A percentile compares a stretch with the other conserved stretches of the same genome.
Evolutionary conservation across 2,329 filamentous ascomycete genomes (phyloP).

Genomic region (Seiridium cupressi): DNA sequence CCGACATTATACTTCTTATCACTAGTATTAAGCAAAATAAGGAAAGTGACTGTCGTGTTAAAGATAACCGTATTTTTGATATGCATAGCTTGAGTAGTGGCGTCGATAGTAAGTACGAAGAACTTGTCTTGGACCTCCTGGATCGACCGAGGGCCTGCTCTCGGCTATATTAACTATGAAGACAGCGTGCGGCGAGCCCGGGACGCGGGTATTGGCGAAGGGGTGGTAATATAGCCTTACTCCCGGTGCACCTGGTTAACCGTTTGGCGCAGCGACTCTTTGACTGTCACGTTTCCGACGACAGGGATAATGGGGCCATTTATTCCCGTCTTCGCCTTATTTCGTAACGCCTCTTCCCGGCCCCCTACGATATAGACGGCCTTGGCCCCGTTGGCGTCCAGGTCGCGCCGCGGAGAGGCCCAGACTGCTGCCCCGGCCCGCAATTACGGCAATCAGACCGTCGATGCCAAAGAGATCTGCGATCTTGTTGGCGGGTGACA

Average conservation of each 20-base stretch:
- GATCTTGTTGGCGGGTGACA: conserved; percentile 3
- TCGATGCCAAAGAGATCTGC: conserved; percentile 1
- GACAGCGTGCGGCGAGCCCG: background rate
- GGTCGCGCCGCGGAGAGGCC: conserved; percentile 3
- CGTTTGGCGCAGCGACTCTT: background rate
- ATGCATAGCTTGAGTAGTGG: background rate
- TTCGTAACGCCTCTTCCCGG: background rate
- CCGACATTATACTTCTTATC: conserved; percentile 1
- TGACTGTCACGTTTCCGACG: conserved; percentile 1
- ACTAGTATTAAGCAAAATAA: background rate
- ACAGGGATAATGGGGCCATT: conserved; percentile 2
- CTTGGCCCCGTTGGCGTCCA: conserved; percentile 6
- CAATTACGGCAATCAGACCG: conserved; percentile 2
- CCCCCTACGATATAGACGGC: conserved; percentile 5
- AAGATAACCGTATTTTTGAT: conserved; percentile 3
- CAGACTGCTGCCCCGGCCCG: background rate
- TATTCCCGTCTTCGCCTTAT: background rate
- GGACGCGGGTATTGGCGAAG: conserved; percentile 1
- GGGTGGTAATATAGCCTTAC: background rate
- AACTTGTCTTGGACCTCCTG: background rate
- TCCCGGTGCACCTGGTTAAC: background rate
- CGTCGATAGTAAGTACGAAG: background rate
- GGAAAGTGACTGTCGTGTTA: background rate
- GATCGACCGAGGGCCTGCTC: background rate
- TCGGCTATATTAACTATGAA: background rate